phyloP scores from a whole-genome alignment of 345 rosid genomes.

The Brassica cretica region DNA sequence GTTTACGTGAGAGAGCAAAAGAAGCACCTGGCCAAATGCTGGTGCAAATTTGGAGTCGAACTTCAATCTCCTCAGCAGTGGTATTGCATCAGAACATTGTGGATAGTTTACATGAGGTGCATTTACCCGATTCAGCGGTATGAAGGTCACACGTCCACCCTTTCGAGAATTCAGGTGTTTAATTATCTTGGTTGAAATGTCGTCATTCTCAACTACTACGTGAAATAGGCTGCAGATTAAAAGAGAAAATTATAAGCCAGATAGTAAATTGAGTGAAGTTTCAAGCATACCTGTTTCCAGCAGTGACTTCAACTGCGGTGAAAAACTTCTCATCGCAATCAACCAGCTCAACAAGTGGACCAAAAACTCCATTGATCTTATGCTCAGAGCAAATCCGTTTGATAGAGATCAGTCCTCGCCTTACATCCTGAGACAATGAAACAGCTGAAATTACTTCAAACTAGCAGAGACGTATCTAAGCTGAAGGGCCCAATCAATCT shows the following conservation, averaged over 20 bases:
- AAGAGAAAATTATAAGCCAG: slow-evolving; percentile 2
- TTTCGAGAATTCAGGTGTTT: slow-evolving; percentile 80
- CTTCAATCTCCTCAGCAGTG: slow-evolving; percentile 74
- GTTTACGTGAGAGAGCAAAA: too few species aligned
- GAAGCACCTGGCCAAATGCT: slow-evolving; percentile 80
- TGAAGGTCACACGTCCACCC: slow-evolving; percentile 94
- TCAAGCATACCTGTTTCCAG: slow-evolving; percentile 76
- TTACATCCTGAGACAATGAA: slow-evolving; percentile 71
- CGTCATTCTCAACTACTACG: slow-evolving; percentile 92
- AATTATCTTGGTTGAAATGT: slow-evolving; percentile 83
- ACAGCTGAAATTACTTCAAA: slow-evolving; percentile 14
- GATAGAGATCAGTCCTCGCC: slow-evolving; percentile 84
- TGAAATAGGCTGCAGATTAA: slow-evolving; percentile 73
- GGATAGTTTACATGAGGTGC: slow-evolving; percentile 79
- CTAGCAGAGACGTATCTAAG: slow-evolving; percentile 2
- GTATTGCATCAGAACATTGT: slow-evolving; percentile 76
- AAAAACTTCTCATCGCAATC: slow-evolving; percentile 92
- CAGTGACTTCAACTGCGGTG: slow-evolving; percentile 98
- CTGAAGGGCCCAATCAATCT: background rate
- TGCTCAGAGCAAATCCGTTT: slow-evolving; percentile 63
- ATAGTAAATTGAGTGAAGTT: slow-evolving; percentile 2
- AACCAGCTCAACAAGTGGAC: slow-evolving; percentile 95
- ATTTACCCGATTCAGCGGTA: slow-evolving; percentile 88
- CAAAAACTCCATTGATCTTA: slow-evolving; percentile 70
- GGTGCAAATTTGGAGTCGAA: slow-evolving; percentile 60